A percentile compares a stretch with the other conserved stretches of the same genome.
Conservation (phyloP, 768 basidiomycete species). For the Termitomyces titanicus region DNA sequence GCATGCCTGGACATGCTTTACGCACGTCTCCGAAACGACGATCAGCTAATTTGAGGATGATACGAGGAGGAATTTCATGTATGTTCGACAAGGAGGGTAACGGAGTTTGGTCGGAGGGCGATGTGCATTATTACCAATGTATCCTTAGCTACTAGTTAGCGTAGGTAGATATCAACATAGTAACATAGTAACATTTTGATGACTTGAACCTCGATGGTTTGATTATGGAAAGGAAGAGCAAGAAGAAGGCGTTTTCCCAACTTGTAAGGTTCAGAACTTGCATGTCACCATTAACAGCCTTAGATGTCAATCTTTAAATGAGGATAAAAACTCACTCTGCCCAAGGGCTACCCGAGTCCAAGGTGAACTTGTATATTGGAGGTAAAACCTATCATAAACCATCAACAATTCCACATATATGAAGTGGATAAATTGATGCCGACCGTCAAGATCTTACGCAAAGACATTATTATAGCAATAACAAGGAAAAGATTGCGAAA, state of each 20-base stretch:
- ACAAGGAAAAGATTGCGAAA: too few relatives aligned
- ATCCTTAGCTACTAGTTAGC: too few relatives aligned
- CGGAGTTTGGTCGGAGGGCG: background rate
- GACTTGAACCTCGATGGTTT: background rate
- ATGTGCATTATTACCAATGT: too few relatives aligned
- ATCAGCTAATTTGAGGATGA: background rate
- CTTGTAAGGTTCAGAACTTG: background rate
- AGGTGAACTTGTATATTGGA: too few relatives aligned
- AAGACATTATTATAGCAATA: too few relatives aligned
- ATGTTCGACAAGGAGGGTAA: background rate
- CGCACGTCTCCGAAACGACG: background rate
- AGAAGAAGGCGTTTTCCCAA: background rate
- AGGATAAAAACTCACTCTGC: background rate
- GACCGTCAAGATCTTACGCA: too few relatives aligned
- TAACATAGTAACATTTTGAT: background rate
- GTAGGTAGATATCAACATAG: too few relatives aligned
- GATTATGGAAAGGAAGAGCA: background rate
- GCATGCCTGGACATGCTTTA: background rate
- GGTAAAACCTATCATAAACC: background rate
- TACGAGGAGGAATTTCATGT: background rate
- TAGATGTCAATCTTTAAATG: too few relatives aligned
- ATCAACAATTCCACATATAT: background rate
- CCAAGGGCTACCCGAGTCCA: too few relatives aligned
- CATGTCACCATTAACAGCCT: background rate
- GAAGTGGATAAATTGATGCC: too few relatives aligned